Evolutionary conservation across 2,329 filamentous ascomycete genomes (phyloP).

Genomic region (Pyricularia grisea): DNA sequence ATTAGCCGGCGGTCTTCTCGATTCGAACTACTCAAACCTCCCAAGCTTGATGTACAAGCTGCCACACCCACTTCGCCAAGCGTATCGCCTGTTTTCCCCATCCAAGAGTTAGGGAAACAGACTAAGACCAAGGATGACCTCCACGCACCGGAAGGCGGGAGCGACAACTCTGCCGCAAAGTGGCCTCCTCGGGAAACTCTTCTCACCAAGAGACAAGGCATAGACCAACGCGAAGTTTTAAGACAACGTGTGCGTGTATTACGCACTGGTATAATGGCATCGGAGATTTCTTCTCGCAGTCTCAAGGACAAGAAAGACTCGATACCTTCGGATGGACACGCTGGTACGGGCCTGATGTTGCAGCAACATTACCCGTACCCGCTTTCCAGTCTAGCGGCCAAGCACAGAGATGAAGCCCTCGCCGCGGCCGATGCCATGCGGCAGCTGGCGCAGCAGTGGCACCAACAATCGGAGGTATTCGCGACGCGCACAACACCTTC

Average conservation of each 20-base stretch:
- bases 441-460: conserved; percentile 44
- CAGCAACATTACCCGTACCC: conserved; percentile 18
- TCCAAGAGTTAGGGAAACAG: neutral
- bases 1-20: conserved; percentile 31
- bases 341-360: neutral
- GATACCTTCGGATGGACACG: neutral
- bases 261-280: conserved; percentile 82
- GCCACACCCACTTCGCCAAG: conserved; percentile 5
- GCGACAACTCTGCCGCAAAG: neutral
- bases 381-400: conserved; percentile 10
- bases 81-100: neutral
- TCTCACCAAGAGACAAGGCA: neutral
- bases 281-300: conserved; percentile 63
- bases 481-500: conserved; percentile 43
- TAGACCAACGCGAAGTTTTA: conserved; percentile 67
- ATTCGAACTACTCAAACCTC: conserved; percentile 39
- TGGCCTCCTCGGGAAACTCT: neutral
- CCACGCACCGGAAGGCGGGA: neutral
- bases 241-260: conserved; percentile 70
- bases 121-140: neutral
- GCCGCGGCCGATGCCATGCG: conserved; percentile 38
- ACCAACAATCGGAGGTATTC: conserved; percentile 50
- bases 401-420: conserved; percentile 28
- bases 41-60: conserved; percentile 33
- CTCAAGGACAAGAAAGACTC: conserved; percentile 21